These are phyloP conservation scores for Quercus berberidifolia DNA, from an alignment of 306 rosid genomes.

Conservation along the genomic window DNA sequence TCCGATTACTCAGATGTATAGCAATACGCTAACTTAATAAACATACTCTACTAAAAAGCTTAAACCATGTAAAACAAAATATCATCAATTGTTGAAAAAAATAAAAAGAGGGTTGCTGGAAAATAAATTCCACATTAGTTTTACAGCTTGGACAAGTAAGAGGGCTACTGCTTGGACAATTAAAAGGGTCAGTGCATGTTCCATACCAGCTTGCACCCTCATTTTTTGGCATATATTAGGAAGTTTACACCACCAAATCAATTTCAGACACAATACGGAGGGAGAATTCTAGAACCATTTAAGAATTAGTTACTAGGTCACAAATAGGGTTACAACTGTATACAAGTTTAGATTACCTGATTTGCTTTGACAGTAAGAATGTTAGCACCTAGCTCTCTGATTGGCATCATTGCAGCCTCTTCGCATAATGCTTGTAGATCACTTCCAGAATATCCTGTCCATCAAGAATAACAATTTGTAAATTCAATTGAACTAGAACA, in stretches of 20 bases:
- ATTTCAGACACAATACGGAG: not conserved
- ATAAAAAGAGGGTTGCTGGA: not conserved
- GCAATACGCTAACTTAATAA: too few species aligned
- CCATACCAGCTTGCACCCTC: not conserved
- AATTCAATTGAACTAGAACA: not conserved
- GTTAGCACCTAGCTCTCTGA: constrained; percentile 84
- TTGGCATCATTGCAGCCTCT: constrained; percentile 99
- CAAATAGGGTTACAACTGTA: not conserved
- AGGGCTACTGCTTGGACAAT: not conserved
- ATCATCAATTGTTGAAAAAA: not conserved
- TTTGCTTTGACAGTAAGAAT: constrained; percentile 78
- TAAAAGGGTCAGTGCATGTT: not conserved
- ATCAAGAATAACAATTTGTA: constrained; percentile 1
- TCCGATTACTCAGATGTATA: too few species aligned
- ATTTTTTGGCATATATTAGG: not conserved
- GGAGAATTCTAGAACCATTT: not conserved
- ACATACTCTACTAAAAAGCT: too few species aligned
- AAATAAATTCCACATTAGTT: not conserved
- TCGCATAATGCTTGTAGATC: constrained; percentile 98
- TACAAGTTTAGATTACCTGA: constrained; percentile 55
- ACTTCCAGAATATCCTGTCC: constrained; percentile 92
- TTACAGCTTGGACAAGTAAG: not conserved
- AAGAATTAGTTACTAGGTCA: not conserved
- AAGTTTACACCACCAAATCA: not conserved
- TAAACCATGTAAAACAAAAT: too few species aligned